These are phyloP conservation scores for Arabidopsis suecica DNA, from an alignment of 345 rosid species.

Conservation along the genomic window DNA sequence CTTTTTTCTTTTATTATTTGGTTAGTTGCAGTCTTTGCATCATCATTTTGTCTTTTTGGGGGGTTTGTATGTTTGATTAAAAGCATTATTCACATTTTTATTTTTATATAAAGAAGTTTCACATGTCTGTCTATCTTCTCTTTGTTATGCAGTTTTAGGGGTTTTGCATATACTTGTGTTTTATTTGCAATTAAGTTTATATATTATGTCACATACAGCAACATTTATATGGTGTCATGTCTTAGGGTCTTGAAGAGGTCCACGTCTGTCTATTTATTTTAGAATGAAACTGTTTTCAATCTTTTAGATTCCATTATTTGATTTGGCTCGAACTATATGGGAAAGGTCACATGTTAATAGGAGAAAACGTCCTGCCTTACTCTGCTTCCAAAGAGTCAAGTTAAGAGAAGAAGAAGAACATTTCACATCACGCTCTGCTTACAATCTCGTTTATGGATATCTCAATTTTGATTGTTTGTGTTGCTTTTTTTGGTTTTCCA, in stretches of 20 bases:
- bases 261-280: not conserved
- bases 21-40: constrained; percentile 49
- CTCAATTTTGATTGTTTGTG: not conserved
- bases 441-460: not conserved
- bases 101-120: constrained; percentile 36
- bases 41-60: constrained; percentile 45
- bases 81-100: constrained; percentile 40
- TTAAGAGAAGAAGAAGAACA: constrained; percentile 8
- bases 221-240: constrained; percentile 33
- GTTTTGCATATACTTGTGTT: constrained; percentile 23
- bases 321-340: constrained; percentile 36
- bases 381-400: constrained; percentile 31
- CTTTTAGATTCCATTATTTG: not conserved
- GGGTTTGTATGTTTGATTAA: constrained; percentile 46
- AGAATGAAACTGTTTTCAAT: constrained; percentile 6
- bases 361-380: constrained; percentile 5
- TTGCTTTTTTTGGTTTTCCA: not conserved
- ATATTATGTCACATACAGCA: constrained; percentile 16
- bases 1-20: constrained; percentile 5
- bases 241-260: constrained; percentile 28
- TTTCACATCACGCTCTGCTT: constrained; percentile 4
- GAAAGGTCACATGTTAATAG: constrained; percentile 35
- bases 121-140: constrained; percentile 23
- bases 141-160: constrained; percentile 9
- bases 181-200: not conserved